These are phyloP conservation scores for Gracilaria gracilis DNA, from an alignment of 23 red algal genomes.

Conservation along the genomic window DNA sequence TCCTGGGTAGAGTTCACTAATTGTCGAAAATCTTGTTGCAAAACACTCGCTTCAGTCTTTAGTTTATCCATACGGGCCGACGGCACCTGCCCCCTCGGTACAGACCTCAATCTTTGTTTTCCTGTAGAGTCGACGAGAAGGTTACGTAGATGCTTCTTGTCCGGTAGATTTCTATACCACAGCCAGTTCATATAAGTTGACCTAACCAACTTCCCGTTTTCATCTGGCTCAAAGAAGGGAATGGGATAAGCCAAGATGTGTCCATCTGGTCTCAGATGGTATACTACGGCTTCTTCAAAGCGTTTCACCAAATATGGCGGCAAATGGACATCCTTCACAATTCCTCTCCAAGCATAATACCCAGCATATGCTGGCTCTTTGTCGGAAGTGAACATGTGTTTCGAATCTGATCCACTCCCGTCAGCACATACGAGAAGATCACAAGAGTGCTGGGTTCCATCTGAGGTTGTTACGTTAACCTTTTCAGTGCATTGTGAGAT, in stretches of 20 bases:
- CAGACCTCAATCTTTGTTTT: background rate
- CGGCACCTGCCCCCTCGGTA: background rate
- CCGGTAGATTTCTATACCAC: conserved; percentile 50
- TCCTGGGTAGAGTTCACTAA: conserved; percentile 19
- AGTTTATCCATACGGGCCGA: conserved; percentile 2
- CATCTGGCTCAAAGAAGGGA: conserved; percentile 27
- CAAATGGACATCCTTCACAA: conserved; percentile 19
- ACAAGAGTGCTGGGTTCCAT: background rate
- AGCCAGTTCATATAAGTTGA: conserved; percentile 61
- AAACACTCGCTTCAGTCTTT: background rate
- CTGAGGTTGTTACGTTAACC: conserved; percentile 19
- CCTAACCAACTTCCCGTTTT: background rate
- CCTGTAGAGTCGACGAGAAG: conserved; percentile 28
- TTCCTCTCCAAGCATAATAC: conserved; percentile 53
- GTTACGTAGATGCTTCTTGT: background rate
- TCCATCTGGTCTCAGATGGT: conserved; percentile 42
- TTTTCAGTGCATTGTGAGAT: conserved; percentile 39
- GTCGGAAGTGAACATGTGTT: background rate
- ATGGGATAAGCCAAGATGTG: conserved; percentile 50
- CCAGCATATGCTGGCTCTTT: conserved; percentile 23
- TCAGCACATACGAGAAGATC: conserved; percentile 58
- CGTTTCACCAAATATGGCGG: background rate
- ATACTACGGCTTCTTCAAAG: background rate
- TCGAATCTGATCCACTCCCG: conserved; percentile 19
- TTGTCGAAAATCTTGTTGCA: conserved; percentile 23